Evolutionary conservation across 2,329 filamentous ascomycete genomes (phyloP).

Genomic region (Diaporthe vexans): DNA sequence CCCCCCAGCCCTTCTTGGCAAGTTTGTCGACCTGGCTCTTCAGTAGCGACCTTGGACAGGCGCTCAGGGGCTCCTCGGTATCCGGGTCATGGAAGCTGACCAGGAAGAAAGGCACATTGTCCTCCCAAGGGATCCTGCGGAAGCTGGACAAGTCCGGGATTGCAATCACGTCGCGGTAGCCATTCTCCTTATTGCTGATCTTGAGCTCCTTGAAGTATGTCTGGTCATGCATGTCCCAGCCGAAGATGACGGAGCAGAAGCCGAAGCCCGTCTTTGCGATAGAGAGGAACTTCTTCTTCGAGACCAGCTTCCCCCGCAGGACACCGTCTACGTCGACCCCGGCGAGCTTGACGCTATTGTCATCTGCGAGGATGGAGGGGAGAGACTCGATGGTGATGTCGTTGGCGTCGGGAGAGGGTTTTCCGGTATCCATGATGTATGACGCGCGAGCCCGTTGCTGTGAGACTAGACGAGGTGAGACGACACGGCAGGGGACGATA

Average conservation of each 20-base stretch:
- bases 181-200: conserved; percentile 92
- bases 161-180: conserved; percentile 88
- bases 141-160: conserved; percentile 84
- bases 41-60: conserved; percentile 84
- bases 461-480: neutral
- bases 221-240: conserved; percentile 97
- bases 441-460: neutral
- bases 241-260: conserved; percentile 94
- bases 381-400: conserved; percentile 74
- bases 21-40: conserved; percentile 78
- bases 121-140: conserved; percentile 91
- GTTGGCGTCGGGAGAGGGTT: conserved; percentile 41
- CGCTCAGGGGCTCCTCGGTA: conserved; percentile 77
- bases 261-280: conserved; percentile 87
- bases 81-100: conserved; percentile 89
- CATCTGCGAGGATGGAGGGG: conserved; percentile 75
- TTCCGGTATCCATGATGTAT: conserved; percentile 47
- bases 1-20: conserved; percentile 77
- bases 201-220: conserved; percentile 88
- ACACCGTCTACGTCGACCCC: conserved; percentile 90
- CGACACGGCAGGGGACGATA: too few species aligned
- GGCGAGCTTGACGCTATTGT: conserved; percentile 87
- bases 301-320: conserved; percentile 89
- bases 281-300: conserved; percentile 92
- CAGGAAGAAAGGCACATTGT: conserved; percentile 87